Conservation (phyloP, 768 basidiomycete genomes). For the Suillus occidentalis region DNA sequence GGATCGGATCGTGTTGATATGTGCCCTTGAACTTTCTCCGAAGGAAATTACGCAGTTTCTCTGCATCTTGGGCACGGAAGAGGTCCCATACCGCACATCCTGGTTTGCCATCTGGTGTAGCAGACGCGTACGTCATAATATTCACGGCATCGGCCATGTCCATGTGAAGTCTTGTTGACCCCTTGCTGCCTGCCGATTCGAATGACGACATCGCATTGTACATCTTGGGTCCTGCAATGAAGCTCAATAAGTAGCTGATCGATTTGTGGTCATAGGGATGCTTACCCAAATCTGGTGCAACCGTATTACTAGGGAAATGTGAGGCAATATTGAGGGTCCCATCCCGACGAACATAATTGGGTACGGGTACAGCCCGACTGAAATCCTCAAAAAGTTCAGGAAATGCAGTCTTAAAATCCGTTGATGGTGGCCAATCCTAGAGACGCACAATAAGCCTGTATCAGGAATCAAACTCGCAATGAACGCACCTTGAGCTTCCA, state of each 20-base stretch:
- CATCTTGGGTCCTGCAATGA: slow-evolving; percentile 82
- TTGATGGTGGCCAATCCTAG: slow-evolving; percentile 93
- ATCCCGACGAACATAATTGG: slow-evolving; percentile 87
- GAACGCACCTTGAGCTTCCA: slow-evolving; percentile 74
- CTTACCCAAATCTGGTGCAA: slow-evolving; percentile 79
- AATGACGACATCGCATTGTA: slow-evolving; percentile 85
- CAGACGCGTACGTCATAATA: slow-evolving; percentile 76
- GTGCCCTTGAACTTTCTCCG: slow-evolving; percentile 57
- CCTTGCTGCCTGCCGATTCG: slow-evolving; percentile 67
- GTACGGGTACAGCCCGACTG: slow-evolving; percentile 77
- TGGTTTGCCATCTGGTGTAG: slow-evolving; percentile 52
- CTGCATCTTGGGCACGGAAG: slow-evolving; percentile 78
- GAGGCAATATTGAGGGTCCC: slow-evolving; percentile 87
- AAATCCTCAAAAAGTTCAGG: slow-evolving; percentile 90
- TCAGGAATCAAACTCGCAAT: not conserved
- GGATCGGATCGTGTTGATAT: slow-evolving; percentile 79
- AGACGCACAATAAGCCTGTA: slow-evolving; percentile 11
- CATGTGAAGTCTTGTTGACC: slow-evolving; percentile 90
- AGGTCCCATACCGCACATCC: slow-evolving; percentile 94
- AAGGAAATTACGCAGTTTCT: slow-evolving; percentile 75
- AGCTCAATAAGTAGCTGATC: not conserved
- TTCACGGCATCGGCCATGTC: slow-evolving; percentile 95
- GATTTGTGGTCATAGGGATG: slow-evolving; percentile 16
- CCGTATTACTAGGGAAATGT: slow-evolving; percentile 79
- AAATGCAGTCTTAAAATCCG: slow-evolving; percentile 81